Evolutionary conservation across 1,284 basidiomycete genomes (phyloP).

Genomic region (Termitomyces sp.): DNA sequence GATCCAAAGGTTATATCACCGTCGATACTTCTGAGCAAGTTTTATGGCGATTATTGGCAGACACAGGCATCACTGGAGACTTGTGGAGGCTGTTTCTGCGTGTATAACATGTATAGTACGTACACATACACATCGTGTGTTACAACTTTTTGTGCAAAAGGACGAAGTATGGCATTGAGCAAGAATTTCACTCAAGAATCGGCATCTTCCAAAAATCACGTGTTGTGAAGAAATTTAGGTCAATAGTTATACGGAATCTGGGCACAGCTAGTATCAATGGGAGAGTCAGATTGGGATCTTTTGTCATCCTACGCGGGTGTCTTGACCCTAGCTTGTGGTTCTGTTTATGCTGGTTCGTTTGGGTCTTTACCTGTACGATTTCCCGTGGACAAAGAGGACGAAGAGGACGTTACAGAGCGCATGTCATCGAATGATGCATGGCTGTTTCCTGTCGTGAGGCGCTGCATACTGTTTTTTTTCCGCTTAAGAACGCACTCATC

Average conservation of each 20-base stretch:
- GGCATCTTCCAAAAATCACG: too few species aligned
- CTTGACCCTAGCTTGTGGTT: slow-evolving; percentile 51
- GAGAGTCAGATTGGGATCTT: slow-evolving; percentile 45
- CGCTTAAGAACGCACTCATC: neutral
- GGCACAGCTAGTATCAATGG: slow-evolving; percentile 2
- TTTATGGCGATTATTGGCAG: neutral
- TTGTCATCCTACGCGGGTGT: slow-evolving; percentile 65
- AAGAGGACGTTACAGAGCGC: slow-evolving; percentile 49
- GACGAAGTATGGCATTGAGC: too few species aligned
- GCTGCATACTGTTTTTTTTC: neutral
- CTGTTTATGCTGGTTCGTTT: slow-evolving; percentile 64
- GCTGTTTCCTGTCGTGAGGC: slow-evolving; percentile 67
- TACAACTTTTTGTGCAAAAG: too few species aligned
- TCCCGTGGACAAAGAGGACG: slow-evolving; percentile 44
- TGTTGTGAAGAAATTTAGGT: too few species aligned
- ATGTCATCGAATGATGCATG: slow-evolving; percentile 68
- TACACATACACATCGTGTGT: too few species aligned
- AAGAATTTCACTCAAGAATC: too few species aligned
- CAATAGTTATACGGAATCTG: too few species aligned
- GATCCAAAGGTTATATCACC: neutral
- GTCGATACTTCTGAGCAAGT: neutral
- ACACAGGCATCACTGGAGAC: neutral
- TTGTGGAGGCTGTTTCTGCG: neutral
- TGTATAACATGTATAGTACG: neutral
- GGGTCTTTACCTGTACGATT: slow-evolving; percentile 59